These are phyloP conservation scores for Ogataea corticis DNA, from an alignment of 805 yeast genomes.

Conservation along the genomic window DNA sequence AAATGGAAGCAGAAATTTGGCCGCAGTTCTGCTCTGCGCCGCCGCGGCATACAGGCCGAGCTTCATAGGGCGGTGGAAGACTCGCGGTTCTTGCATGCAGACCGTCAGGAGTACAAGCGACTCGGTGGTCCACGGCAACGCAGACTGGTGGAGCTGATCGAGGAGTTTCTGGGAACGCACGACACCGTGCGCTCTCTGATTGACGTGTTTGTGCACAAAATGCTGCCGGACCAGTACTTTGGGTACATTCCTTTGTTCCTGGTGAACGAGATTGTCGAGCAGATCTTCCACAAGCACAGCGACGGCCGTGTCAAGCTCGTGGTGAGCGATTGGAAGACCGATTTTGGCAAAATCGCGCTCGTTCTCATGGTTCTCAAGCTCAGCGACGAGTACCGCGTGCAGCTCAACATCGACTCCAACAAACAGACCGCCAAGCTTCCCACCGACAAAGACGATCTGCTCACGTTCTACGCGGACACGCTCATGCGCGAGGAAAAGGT, in stretches of 20 bases:
- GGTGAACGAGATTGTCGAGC: conserved; percentile 6
- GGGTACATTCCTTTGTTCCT: conserved; percentile 22
- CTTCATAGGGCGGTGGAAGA: not conserved
- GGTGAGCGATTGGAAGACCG: conserved; percentile 16
- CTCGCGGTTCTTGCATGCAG: not conserved
- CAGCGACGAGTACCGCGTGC: conserved; percentile 2
- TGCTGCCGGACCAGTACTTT: conserved; percentile 3
- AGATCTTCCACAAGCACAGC: conserved; percentile 12
- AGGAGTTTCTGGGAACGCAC: conserved; percentile 4
- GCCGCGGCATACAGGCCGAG: not conserved
- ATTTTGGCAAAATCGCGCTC: conserved; percentile 24
- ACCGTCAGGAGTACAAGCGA: not conserved
- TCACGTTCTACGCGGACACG: conserved; percentile 18
- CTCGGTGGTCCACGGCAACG: conserved; percentile 4
- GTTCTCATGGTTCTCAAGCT: conserved; percentile 19
- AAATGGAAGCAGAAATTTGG: conserved; percentile 17
- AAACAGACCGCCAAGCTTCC: not conserved
- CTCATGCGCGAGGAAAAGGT: conserved; percentile 22
- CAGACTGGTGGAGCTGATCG: conserved; percentile 13
- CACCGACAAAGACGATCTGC: conserved; percentile 17
- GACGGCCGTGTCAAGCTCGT: conserved; percentile 14
- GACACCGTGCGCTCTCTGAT: not conserved
- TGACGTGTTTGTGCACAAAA: conserved; percentile 4
- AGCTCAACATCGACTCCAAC: not conserved
- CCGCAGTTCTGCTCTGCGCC: not conserved